Base-by-base conservation (phyloP, 2,329 filamentous ascomycete genomes). In the Ceratocystis albifundus region DNA sequence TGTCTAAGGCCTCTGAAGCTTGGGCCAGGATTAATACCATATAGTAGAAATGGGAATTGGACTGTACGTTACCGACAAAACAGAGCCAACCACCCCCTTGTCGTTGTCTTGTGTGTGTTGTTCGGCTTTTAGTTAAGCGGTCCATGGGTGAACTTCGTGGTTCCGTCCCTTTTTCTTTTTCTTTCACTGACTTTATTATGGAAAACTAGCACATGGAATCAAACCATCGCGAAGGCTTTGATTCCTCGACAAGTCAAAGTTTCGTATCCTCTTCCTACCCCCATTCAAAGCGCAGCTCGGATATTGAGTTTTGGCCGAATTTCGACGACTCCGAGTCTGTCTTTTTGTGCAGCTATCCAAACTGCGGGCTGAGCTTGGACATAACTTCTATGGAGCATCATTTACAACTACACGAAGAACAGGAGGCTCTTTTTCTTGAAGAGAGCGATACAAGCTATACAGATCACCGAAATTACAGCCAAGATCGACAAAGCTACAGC, bases 371-470 rank as follows among this genome's bases (percentile, higher is more conserved):
- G n/a, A 17, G 22, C 41, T 15, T 45, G n/a, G 22, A 15, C 20
- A 25, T 25, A 2, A 62, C 28, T 17, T 32, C 41, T 22, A 62
- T 62, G 30, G 44, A 22, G 20, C 32, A 62, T 20, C 59, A 62
- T 62, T 28, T 62, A 17, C 22, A 62, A 15, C 25, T 62, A 17
- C 59, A 45, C 22, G 32, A 25, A 32, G 59, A 62, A 62, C 59
- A 62, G 8, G 59, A 45, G 36, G 59, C 59, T 22, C 6, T 62
- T 10, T 44, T 44, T 44, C 36, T 30, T 36, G 30, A 62, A 8
- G 59, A 32, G 44, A 44, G 20, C 59, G 59, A 41, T 20, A 62
- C 59, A 62, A 41, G 32, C 59, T 2, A 41, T 20, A 62, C n/a
- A 45, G 32, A 22, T 10, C 12, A 12, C 20, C 4, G 48, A 10